Evolutionary conservation across 495 filamentous ascomycete genomes (phyloP), one percentile per base, ranked within the genome.

Genomic region (Xylaria nigripes): DNA sequence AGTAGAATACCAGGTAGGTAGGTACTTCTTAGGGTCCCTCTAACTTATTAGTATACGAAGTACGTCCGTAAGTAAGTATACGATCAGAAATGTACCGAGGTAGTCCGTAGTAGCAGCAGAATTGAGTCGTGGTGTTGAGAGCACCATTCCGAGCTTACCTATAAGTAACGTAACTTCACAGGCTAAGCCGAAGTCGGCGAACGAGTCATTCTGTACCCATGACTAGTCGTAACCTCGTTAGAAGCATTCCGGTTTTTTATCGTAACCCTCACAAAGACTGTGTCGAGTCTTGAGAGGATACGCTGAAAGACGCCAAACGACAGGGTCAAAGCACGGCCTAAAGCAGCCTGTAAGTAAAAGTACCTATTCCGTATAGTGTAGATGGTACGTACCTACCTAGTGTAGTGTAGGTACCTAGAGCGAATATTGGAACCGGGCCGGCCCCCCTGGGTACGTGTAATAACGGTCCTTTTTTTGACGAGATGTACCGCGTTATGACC

Each of bases 121-220:
- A 36, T 36, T 15, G 32, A 36, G 32, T 36, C 32, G 32, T 36
- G 32, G 32, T 36, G 32, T 36, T 36, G 5, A 36, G 10, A 5
- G 2, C 32, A 2, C 2, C 32, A 8, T 15, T 12, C 2, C 32
- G 5, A 36, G 8, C 10, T 13, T 5, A 5, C 15, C 15, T 12
- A 36, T 12, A 36, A 36, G 27, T 30, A 30, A 30, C 10, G 27
- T 30, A 30, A 10, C 27, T 30, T 30, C 27, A n/a, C 27, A 30
- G 3, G 5, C 43, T 50, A 36, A 50, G 48, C 53, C 46, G 21
- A 45, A 55, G 46, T 55, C 19, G 47, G 53, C 53, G 38, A 50
- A 44, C 45, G 53, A 34, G 18, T 21, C 15, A 45, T 43, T 38
- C 40, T 22, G 16, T 15, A 32, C 23, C 32, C 22, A 54, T 41